phyloP scores from a whole-genome alignment of 2,329 filamentous ascomycete genomes.

The Venturia aucupariae region DNA sequence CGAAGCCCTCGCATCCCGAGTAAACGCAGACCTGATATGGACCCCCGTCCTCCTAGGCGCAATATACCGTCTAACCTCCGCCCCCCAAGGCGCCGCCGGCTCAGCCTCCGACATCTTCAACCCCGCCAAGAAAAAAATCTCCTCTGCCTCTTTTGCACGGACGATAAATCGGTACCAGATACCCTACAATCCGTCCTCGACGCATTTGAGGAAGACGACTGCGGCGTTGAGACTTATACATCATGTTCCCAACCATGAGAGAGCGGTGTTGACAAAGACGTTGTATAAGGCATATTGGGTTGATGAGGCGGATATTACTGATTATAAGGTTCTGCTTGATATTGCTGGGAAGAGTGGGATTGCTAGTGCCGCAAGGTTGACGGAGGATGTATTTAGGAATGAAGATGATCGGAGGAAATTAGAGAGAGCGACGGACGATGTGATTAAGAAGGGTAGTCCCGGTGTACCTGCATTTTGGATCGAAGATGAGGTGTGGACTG shows the following conservation, averaged over 20 bases:
- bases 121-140: slow-evolving; percentile 25
- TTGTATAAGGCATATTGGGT: slow-evolving; percentile 28
- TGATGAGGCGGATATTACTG: slow-evolving; percentile 22
- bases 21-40: slow-evolving; percentile 21
- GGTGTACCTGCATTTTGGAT: slow-evolving; percentile 29
- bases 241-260: slow-evolving; percentile 19
- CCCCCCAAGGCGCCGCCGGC: slow-evolving; percentile 27
- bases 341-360: slow-evolving; percentile 23
- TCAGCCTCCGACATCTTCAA: slow-evolving; percentile 29
- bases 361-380: slow-evolving; percentile 10
- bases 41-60: slow-evolving; percentile 26
- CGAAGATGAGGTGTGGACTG: slow-evolving; percentile 15
- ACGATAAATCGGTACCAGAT: slow-evolving; percentile 25
- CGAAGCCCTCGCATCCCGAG: slow-evolving; percentile 23
- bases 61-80: slow-evolving; percentile 28
- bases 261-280: slow-evolving; percentile 20
- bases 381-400: slow-evolving; percentile 18
- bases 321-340: slow-evolving; percentile 20
- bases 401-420: slow-evolving; percentile 21
- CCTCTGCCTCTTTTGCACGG: slow-evolving; percentile 22
- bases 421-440: slow-evolving; percentile 22
- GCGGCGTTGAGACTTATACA: slow-evolving; percentile 24
- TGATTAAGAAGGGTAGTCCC: slow-evolving; percentile 26
- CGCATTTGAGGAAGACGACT: slow-evolving; percentile 26
- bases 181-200: slow-evolving; percentile 23